Evolutionary conservation across 2,329 filamentous ascomycete genomes (phyloP).

Genomic region (Aspergillus proliferans): DNA sequence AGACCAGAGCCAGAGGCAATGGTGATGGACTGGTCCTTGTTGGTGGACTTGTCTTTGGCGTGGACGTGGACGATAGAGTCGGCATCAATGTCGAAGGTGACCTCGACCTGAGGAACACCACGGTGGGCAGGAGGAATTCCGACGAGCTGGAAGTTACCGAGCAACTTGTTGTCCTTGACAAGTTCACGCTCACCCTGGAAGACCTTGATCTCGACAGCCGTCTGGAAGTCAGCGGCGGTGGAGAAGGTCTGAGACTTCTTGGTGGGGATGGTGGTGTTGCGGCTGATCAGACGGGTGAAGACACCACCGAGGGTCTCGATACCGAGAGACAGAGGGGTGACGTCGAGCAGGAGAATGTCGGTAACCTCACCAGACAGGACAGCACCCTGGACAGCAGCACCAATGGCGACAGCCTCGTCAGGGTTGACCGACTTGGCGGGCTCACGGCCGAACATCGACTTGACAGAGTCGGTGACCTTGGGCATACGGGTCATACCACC

Average conservation of each 20-base stretch:
- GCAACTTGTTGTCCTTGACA: constrained; percentile 95
- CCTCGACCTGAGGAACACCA: constrained; percentile 93
- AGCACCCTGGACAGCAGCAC: constrained; percentile 94
- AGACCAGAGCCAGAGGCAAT: constrained; percentile 97
- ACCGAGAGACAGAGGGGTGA: constrained; percentile 92
- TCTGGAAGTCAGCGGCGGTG: constrained; percentile 96
- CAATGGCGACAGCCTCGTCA: constrained; percentile 95
- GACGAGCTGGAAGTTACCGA: constrained; percentile 98
- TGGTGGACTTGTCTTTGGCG: constrained; percentile 98
- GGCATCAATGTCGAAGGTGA: constrained; percentile 97
- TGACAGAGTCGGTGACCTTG: constrained; percentile 93
- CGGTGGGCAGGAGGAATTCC: constrained; percentile 94
- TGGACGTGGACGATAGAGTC: constrained; percentile 97
- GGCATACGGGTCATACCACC: constrained; percentile 99
- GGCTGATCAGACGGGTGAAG: constrained; percentile 96
- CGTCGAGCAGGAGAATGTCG: constrained; percentile 89
- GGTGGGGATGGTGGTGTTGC: constrained; percentile 97
- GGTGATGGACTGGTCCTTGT: constrained; percentile 99
- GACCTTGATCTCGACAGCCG: constrained; percentile 98
- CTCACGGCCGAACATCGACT: constrained; percentile 92
- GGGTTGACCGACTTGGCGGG: constrained; percentile 98
- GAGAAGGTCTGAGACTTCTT: constrained; percentile 99
- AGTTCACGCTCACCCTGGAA: constrained; percentile 99
- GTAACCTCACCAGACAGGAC: constrained; percentile 95
- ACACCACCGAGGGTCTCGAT: constrained; percentile 98